These are phyloP conservation scores for Cajanus cajan DNA, from an alignment of 306 rosid genomes.

Conservation along the genomic window DNA sequence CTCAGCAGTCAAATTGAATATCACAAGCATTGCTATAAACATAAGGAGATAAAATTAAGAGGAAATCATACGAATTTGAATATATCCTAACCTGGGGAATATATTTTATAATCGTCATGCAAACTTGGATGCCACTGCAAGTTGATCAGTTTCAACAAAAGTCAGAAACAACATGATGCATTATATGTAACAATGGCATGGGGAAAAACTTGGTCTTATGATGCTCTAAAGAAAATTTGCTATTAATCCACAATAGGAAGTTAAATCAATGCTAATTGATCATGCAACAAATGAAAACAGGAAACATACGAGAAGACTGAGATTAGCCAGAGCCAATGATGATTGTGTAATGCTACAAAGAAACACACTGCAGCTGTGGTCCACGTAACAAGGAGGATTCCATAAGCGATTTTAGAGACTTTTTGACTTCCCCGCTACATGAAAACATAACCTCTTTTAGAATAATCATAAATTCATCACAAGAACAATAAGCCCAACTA, in stretches of 20 bases:
- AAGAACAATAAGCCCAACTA: background rate
- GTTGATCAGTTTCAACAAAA: conserved; percentile 16
- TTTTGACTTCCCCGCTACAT: conserved; percentile 78
- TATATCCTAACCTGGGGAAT: conserved; percentile 76
- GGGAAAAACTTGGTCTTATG: background rate
- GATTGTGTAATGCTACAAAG: conserved; percentile 65
- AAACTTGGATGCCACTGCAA: conserved; percentile 84
- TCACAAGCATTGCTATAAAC: background rate
- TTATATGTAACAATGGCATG: background rate
- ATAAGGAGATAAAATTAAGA: background rate
- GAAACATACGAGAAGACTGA: conserved; percentile 61
- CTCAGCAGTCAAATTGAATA: background rate
- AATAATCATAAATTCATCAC: background rate
- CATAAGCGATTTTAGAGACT: conserved; percentile 57
- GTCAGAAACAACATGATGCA: conserved; percentile 22
- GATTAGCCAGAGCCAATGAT: conserved; percentile 93
- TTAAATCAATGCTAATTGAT: background rate
- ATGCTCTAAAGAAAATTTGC: background rate
- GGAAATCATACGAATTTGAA: background rate
- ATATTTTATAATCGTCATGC: conserved; percentile 80
- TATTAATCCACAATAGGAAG: background rate
- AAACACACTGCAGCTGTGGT: conserved; percentile 63
- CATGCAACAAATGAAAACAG: background rate
- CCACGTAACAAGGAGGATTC: conserved; percentile 66
- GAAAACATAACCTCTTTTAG: conserved; percentile 9